Base-by-base conservation (phyloP, 1,284 basidiomycete genomes). In the Papiliotrema fonsecae region DNA sequence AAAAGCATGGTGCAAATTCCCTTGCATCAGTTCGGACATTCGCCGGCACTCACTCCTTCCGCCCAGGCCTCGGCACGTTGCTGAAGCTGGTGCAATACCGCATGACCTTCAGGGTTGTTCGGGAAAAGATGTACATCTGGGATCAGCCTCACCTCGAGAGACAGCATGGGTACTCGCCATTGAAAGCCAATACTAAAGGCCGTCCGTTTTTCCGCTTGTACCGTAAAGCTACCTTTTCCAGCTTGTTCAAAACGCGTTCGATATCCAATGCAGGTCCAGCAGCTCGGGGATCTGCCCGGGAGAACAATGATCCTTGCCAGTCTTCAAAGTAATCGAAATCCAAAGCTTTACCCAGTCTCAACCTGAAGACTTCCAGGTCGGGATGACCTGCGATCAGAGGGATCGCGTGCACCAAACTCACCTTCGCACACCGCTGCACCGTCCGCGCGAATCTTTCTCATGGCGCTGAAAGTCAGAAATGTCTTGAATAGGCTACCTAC, bases 11-110 rank as follows among this genome's bases (percentile, higher is more conserved):
- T 87, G 58, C 86, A 69, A 47, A 87, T 85, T 22, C 85, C 85
- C 87, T 62, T 36, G 9, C 24, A 25, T 0, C 41, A 46, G 52
- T 6, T 4, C n/a, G 13, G n/a, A 4, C 11, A 4, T 7, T 16
- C 6, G 16, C 6, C 25, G 16, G 9, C 42, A 71, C 80, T 58
- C 58, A 86, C 87, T 78, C 70, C 83, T 82, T 85, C 84, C 2
- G 86, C 83, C 88, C 89, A 92, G 10, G 82, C 75, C 67, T 91
- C 88, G 4, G 87, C 88, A 40, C 83, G 79, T 62, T 88, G 87
- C 65, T 91, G 89, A 16, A 91, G 77, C 64, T 89, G 87, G 54
- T 89, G 75, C 9, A 93, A 74, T 69, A 91, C 79, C 27, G 84
- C 81, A 52, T 79, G 77, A 0, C 88, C 88, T 24, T 82, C 82